phyloP scores from a whole-genome alignment of 176 grass and related monocot species.

The Avena insularis region DNA sequence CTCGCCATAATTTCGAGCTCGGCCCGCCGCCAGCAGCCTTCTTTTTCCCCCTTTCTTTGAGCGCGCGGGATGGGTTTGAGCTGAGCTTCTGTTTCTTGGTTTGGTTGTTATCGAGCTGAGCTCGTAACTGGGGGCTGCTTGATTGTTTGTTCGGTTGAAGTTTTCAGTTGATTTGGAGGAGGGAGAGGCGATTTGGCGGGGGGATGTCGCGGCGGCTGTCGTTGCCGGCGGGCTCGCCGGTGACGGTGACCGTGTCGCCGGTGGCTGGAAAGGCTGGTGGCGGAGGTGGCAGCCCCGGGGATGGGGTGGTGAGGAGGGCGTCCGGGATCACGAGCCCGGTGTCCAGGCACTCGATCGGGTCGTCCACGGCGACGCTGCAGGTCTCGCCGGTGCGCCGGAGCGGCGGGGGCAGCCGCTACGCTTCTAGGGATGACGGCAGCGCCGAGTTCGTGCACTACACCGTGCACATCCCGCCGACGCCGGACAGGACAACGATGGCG shows the following conservation, averaged over 20 bases:
- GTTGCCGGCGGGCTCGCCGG: constrained; percentile 51
- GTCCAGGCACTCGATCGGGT: constrained; percentile 69
- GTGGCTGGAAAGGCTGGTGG: constrained; percentile 31
- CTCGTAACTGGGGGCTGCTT: not conserved
- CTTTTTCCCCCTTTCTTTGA: not conserved
- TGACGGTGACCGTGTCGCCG: constrained; percentile 53
- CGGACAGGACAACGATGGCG: constrained; percentile 47
- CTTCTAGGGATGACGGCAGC: constrained; percentile 45
- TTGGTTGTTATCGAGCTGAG: not conserved
- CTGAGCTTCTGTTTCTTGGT: constrained; percentile 20
- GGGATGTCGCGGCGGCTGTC: constrained; percentile 62
- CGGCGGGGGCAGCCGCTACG: constrained; percentile 57
- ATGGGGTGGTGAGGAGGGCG: constrained; percentile 50
- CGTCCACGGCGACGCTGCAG: constrained; percentile 51
- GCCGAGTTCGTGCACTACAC: constrained; percentile 92
- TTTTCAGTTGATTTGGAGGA: not conserved
- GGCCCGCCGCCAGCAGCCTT: not conserved
- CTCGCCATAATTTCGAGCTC: constrained; percentile 15
- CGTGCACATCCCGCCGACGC: constrained; percentile 93
- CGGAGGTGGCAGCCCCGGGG: constrained; percentile 22
- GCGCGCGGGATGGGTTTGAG: not conserved
- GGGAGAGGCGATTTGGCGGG: not conserved
- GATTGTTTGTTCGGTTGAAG: not conserved
- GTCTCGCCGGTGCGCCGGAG: constrained; percentile 43
- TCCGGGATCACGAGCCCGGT: constrained; percentile 67